These are phyloP conservation scores for Termitomyces sp. DNA, from an alignment of 768 basidiomycete genomes.

Conservation along the genomic window DNA sequence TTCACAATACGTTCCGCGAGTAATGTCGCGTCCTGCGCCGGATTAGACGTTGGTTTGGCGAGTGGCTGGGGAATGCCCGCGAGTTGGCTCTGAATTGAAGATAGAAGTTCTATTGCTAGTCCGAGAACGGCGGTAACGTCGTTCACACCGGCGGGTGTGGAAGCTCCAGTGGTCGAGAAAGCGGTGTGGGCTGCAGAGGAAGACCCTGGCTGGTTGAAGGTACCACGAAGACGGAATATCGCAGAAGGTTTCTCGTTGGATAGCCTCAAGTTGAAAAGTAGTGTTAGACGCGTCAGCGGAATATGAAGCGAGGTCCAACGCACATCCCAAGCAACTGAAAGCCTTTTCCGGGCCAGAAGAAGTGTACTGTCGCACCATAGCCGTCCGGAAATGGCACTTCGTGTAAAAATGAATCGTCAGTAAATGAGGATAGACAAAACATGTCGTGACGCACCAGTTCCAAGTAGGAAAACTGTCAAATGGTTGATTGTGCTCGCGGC, in stretches of 20 bases:
- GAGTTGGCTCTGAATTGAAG: constrained; percentile 57
- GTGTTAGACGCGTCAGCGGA: neutral
- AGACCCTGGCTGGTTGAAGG: constrained; percentile 40
- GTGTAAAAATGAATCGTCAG: neutral
- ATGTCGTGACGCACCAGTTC: constrained; percentile 50
- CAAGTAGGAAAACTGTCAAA: constrained; percentile 79
- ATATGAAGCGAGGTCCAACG: constrained; percentile 21
- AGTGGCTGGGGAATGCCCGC: constrained; percentile 36
- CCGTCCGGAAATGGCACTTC: constrained; percentile 79
- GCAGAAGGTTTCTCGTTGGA: constrained; percentile 90
- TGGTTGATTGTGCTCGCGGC: constrained; percentile 77
- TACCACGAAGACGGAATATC: constrained; percentile 77
- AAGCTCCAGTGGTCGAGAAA: constrained; percentile 27
- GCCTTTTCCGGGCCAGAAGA: constrained; percentile 83
- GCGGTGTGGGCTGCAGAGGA: constrained; percentile 33
- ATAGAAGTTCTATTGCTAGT: constrained; percentile 74
- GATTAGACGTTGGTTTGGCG: constrained; percentile 17
- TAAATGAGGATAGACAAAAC: neutral
- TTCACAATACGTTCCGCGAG: constrained; percentile 70
- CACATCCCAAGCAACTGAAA: constrained; percentile 86
- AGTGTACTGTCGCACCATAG: constrained; percentile 81
- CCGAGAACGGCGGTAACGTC: constrained; percentile 76
- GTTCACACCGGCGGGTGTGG: constrained; percentile 28
- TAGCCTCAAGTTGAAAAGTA: constrained; percentile 44
- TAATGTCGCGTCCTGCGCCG: constrained; percentile 42